Evolutionary conservation across 352 stramenopile genomes (phyloP).

Genomic region (Phytophthora ramorum): DNA sequence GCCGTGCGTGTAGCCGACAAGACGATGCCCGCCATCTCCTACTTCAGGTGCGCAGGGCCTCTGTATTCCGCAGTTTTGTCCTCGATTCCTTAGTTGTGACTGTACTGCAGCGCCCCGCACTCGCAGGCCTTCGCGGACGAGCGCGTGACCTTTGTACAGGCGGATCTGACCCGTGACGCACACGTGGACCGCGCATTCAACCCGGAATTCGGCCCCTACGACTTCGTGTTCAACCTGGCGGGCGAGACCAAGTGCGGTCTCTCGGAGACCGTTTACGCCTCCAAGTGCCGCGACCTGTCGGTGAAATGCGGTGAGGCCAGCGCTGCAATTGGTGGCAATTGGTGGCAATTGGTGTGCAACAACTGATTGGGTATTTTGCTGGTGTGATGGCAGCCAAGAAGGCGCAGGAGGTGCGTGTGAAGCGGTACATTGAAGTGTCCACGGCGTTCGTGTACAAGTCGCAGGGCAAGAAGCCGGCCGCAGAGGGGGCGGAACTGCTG

Average conservation of each 20-base stretch:
- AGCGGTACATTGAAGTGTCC: constrained; percentile 86
- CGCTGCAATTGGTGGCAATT: neutral
- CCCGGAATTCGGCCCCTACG: constrained; percentile 70
- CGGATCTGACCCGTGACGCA: constrained; percentile 79
- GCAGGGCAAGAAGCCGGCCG: constrained; percentile 71
- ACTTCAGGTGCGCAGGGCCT: constrained; percentile 66
- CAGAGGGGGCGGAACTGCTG: constrained; percentile 65
- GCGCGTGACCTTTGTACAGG: constrained; percentile 83
- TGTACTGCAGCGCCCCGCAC: constrained; percentile 47
- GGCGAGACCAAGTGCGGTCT: constrained; percentile 87
- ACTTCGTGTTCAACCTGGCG: constrained; percentile 88
- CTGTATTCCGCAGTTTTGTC: neutral
- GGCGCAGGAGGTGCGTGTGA: constrained; percentile 69
- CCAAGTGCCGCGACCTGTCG: constrained; percentile 85
- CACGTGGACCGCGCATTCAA: constrained; percentile 86
- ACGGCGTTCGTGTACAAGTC: constrained; percentile 92
- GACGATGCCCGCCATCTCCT: constrained; percentile 89
- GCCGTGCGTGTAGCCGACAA: constrained; percentile 87
- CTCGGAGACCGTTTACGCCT: constrained; percentile 76
- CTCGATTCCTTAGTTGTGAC: neutral
- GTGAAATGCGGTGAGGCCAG: constrained; percentile 78
- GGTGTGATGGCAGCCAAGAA: constrained; percentile 55
- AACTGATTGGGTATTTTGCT: constrained; percentile 1
- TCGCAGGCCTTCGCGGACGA: constrained; percentile 73
- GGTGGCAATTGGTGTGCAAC: neutral